Percentiles rank a stretch among this genome's conserved stretches.
These are phyloP conservation scores for Syzygium oleosum DNA, from an alignment of 345 rosid species.

Conservation along the genomic window DNA sequence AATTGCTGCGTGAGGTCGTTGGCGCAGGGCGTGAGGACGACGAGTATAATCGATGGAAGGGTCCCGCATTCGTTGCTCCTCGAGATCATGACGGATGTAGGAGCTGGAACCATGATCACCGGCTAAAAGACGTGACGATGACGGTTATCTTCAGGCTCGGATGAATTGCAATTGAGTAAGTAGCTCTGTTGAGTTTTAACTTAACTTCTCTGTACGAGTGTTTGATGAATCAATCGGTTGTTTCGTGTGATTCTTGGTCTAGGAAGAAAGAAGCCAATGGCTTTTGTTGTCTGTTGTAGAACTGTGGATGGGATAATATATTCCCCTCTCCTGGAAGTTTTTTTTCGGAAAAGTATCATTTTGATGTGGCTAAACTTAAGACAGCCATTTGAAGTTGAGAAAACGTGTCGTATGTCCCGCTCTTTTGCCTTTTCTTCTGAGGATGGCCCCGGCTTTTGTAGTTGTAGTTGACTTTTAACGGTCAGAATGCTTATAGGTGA, in stretches of 20 bases:
- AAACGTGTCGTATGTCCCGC: background rate
- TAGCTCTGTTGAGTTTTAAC: background rate
- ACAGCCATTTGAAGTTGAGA: background rate
- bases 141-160: background rate
- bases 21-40: slow-evolving; percentile 84
- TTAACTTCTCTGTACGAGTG: background rate
- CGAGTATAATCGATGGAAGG: slow-evolving; percentile 89
- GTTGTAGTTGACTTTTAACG: background rate
- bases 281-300: background rate
- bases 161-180: background rate
- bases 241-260: background rate
- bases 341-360: no score
- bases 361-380: background rate
- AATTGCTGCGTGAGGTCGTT: slow-evolving; percentile 77
- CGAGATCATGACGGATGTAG: slow-evolving; percentile 84
- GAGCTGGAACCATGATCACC: slow-evolving; percentile 96
- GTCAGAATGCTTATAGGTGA: background rate
- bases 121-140: slow-evolving; percentile 18
- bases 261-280: background rate
- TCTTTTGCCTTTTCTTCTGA: background rate
- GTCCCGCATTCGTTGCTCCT: slow-evolving; percentile 73
- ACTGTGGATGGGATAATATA: background rate
- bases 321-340: no score
- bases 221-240: background rate
- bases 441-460: background rate